Conservation (phyloP, 257 asterid species). For the Prunella vulgaris region DNA sequence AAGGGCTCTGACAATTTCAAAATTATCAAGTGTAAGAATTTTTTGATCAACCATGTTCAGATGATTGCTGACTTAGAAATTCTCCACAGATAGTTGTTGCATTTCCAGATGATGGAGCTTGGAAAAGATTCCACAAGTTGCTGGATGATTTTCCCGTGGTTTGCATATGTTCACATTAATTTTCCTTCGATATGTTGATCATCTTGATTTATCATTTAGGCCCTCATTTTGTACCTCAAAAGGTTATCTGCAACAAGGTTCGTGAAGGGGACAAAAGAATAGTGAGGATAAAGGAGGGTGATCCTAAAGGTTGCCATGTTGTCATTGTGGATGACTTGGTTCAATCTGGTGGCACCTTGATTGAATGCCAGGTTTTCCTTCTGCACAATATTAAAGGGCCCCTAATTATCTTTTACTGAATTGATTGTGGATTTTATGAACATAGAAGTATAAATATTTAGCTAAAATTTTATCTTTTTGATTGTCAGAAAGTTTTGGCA, state of each 20-base stretch:
- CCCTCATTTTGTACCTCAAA: not conserved
- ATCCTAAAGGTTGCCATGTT: slow-evolving; percentile 84
- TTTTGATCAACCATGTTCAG: not conserved
- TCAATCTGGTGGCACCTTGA: slow-evolving; percentile 93
- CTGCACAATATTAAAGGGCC: not conserved
- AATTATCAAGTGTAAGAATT: not conserved
- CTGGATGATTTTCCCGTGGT: slow-evolving; percentile 76
- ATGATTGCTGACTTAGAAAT: not conserved
- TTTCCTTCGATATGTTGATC: not conserved
- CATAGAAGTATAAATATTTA: no score
- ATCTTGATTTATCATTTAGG: not conserved
- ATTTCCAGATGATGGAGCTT: slow-evolving; percentile 99
- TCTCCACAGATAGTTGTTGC: slow-evolving; percentile 73
- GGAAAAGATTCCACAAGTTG: slow-evolving; percentile 94
- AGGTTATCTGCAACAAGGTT: slow-evolving; percentile 95
- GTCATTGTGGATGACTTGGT: slow-evolving; percentile 96
- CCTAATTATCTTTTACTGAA: not conserved
- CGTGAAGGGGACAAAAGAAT: slow-evolving; percentile 95
- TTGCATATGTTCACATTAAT: slow-evolving; percentile 4
- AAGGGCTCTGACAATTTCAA: not conserved
- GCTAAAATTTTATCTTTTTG: not conserved
- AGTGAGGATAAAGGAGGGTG: slow-evolving; percentile 92
- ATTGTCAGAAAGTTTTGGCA: slow-evolving; percentile 77
- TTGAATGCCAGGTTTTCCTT: slow-evolving; percentile 81
- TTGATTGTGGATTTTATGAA: not conserved